A percentile compares a stretch with the other conserved stretches of the same genome.
These are phyloP conservation scores for Aspergillus chevalieri DNA, from an alignment of 2,329 filamentous ascomycete species.

Conservation along the genomic window DNA sequence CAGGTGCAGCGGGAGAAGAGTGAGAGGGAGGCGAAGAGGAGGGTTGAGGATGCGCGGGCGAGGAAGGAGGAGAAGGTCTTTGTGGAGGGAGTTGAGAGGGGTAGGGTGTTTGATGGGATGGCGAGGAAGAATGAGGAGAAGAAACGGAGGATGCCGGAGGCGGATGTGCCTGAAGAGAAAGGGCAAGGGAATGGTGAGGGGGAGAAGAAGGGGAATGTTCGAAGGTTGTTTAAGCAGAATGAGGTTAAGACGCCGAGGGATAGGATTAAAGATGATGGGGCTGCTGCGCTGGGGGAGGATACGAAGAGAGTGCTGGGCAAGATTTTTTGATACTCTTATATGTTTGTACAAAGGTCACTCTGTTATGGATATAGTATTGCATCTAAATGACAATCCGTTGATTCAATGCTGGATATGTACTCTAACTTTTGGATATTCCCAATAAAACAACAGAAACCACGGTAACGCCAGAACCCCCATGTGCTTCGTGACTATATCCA, in stretches of 20 bases:
- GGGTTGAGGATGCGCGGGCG: constrained; percentile 38
- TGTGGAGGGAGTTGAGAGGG: constrained; percentile 36
- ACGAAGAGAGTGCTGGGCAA: constrained; percentile 41
- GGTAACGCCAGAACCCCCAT: constrained; percentile 1
- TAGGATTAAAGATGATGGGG: constrained; percentile 15
- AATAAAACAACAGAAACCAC: neutral
- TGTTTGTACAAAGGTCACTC: no score
- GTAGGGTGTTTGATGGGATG: constrained; percentile 39
- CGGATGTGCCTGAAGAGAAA: constrained; percentile 5
- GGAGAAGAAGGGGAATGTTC: constrained; percentile 15
- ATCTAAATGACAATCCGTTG: neutral
- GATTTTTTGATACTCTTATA: constrained; percentile 33
- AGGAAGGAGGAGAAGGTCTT: constrained; percentile 41
- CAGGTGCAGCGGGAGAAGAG: constrained; percentile 38
- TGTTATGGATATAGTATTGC: neutral
- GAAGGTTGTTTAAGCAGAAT: constrained; percentile 39
- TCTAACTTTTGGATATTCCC: constrained; percentile 7
- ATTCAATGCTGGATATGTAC: neutral
- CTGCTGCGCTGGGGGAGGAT: constrained; percentile 28
- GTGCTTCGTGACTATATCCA: neutral
- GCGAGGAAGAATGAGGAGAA: constrained; percentile 40
- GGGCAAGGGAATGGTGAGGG: constrained; percentile 9
- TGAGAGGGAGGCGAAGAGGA: constrained; percentile 35
- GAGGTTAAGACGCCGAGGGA: constrained; percentile 27
- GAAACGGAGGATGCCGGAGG: constrained; percentile 19